Evolutionary conservation across 768 basidiomycete species (phyloP), one percentile per base, ranked within the genome.

Genomic region (Serendipita vermifera): DNA sequence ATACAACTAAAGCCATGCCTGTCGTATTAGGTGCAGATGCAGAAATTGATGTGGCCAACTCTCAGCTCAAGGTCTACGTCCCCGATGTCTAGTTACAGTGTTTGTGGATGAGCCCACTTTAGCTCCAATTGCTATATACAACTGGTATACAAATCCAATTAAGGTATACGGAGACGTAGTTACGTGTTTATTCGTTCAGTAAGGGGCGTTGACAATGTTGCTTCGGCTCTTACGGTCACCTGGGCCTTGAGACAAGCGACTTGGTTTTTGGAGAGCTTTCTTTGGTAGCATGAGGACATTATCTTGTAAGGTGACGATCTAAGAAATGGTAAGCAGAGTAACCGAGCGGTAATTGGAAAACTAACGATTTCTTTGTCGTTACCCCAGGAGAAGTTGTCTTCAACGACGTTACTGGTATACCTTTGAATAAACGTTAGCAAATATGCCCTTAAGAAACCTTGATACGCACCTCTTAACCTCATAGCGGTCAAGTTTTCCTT

Each of bases 301-400:
- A 69, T 97, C 89, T 67, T 88, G 82, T 59, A 98, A 71, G 4
- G 96, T 94, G 56, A 98, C 94, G 64, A 99, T 87, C 89, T 93
- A 64, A n/a, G 53, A 51, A 33, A 3, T 59, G 33, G 43, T 32
- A 53, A 43, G 33, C 31, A 38, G 3, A 46, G 27, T 26, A 40
- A n/a, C 60, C 57, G 61, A 58, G 27, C 20, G 26, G 43, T 20
- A 20, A 26, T 11, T 32, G 14, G 54, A 55, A 33, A 31, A 74
- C 87, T 64, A 63, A 91, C 90, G 66, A 99, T 97, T 66, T 97
- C 85, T 65, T 90, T 87, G 70, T 98, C 93, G 63, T 94, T 89
- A 13, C 92, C 94, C 65, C 93, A 98, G 71, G 85, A 88, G 81
- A 99, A 99, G 70, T 85, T 89, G 69, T 99, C 96, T 61, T 96